Percentiles rank a stretch among this genome's conserved stretches.
These are phyloP conservation scores for Aspergillus chevalieri DNA, from an alignment of 2,329 filamentous ascomycete genomes.

Conservation along the genomic window DNA sequence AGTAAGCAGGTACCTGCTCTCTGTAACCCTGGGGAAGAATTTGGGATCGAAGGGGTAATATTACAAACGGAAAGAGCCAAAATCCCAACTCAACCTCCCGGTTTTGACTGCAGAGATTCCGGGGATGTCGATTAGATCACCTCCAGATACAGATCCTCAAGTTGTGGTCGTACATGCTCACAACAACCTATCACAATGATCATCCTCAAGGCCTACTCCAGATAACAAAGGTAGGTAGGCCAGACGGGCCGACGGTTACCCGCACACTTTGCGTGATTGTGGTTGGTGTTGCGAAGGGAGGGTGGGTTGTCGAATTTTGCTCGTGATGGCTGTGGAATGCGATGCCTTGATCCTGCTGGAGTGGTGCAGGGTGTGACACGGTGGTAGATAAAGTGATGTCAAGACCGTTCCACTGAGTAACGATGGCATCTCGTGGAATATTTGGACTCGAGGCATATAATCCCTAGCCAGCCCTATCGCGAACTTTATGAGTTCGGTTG, in stretches of 20 bases:
- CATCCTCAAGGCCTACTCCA: not conserved
- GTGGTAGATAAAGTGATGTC: constrained; percentile 13
- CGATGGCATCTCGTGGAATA: not conserved
- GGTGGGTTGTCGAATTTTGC: not conserved
- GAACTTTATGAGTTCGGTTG: not conserved
- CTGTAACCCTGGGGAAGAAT: too few relatives aligned
- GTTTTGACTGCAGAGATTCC: too few relatives aligned
- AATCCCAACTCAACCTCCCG: too few relatives aligned
- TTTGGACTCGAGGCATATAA: not conserved
- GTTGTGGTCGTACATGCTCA: too few relatives aligned
- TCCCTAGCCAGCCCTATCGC: constrained; percentile 2
- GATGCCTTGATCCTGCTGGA: constrained; percentile 8
- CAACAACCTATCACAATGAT: not conserved
- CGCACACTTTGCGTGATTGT: not conserved
- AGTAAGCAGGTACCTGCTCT: too few relatives aligned
- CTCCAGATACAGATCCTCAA: not conserved
- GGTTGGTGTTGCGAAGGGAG: not conserved
- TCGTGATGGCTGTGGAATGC: constrained; percentile 13
- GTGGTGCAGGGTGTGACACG: constrained; percentile 9
- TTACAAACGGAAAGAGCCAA: too few relatives aligned
- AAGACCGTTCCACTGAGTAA: constrained; percentile 9
- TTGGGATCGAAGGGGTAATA: too few relatives aligned
- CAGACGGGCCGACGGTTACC: not conserved
- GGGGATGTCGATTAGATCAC: not conserved
- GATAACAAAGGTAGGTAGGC: not conserved